Base-by-base conservation (phyloP, 768 basidiomycete species). In the Collybia sp. region DNA sequence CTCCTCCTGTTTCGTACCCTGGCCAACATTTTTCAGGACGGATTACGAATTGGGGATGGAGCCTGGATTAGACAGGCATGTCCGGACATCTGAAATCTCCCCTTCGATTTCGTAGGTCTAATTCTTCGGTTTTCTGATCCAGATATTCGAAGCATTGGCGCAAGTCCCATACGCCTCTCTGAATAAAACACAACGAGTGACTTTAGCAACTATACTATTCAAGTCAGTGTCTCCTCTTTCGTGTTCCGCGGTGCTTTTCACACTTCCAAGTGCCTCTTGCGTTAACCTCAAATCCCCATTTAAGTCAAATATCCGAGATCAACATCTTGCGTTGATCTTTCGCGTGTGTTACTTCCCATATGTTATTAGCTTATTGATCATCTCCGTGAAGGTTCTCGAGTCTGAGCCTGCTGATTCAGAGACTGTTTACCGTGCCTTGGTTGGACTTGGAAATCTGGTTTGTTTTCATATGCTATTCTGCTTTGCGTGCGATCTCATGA, bases 151-250 rank as follows among this genome's bases (percentile, higher is more conserved):
- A 40, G 65, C 68, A 20, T 54, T 92, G 43, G 56, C 61, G 19
- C 68, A 76, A 36, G 74, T 67, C 5, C 71, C 79, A 1, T 83
- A 82, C 47, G 60, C 68, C 15, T 64, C 69, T 3, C 65, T 90
- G 55, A 78, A 75, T 33, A 93, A 89, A 63, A 67, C 72, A 3
- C 86, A 86, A 41, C 79, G 88, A 25, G 72, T 91, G 3, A 87
- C 91, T 0, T 58, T 93, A 40, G 83, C 88, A 3, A 94, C 93
- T 0, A 67, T 93, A 31, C 64, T 89, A 30, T 83, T 97, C 68
- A 98, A 98, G 95, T 98, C 54, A 56, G 87, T 73, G 13, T 30
- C 19, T 45, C 19, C 9, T 3, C 41, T 42, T 19, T 35, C n/a
- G 49, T 12, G 41, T 43, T 30, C 36, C 19, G 49, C 19, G 25